Evolutionary conservation across 2,329 filamentous ascomycete genomes (phyloP).

Genomic region (Pseudogymnoascus sp.): DNA sequence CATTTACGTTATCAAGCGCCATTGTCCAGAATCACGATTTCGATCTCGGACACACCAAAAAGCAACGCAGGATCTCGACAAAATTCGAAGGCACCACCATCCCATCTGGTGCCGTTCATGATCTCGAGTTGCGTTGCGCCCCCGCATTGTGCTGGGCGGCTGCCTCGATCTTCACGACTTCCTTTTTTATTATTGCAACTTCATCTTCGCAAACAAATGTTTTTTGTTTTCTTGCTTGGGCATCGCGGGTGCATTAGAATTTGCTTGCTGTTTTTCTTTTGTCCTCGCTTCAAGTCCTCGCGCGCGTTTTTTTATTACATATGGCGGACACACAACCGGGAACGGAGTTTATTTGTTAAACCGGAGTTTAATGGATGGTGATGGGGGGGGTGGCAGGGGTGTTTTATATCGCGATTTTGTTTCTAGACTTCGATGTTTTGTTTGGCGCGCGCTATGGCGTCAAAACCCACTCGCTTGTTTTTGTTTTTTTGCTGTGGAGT

Average conservation of each 20-base stretch:
- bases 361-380: conserved; percentile 9
- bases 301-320: not conserved
- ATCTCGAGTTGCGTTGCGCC: conserved; percentile 34
- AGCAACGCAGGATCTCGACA: conserved; percentile 22
- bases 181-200: conserved; percentile 21
- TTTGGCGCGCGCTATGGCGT: not conserved
- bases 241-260: conserved; percentile 8
- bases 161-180: conserved; percentile 34
- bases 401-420: conserved; percentile 2
- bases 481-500: not conserved
- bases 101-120: conserved; percentile 21
- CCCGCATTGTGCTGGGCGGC: conserved; percentile 20
- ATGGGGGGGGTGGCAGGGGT: not conserved
- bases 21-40: conserved; percentile 14
- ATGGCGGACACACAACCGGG: not conserved
- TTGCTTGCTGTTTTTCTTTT: not conserved
- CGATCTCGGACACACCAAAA: conserved; percentile 21
- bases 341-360: conserved; percentile 5
- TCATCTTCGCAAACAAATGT: conserved; percentile 5
- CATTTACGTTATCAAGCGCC: conserved; percentile 21
- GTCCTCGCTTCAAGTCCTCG: not conserved
- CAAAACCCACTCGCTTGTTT: not conserved
- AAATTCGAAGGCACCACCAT: conserved; percentile 25
- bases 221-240: not conserved
- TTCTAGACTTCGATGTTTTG: conserved; percentile 2